A percentile compares a stretch with the other conserved stretches of the same genome.
phyloP scores from a whole-genome alignment of 345 rosid species.

The Rubroshorea leprosula region DNA sequence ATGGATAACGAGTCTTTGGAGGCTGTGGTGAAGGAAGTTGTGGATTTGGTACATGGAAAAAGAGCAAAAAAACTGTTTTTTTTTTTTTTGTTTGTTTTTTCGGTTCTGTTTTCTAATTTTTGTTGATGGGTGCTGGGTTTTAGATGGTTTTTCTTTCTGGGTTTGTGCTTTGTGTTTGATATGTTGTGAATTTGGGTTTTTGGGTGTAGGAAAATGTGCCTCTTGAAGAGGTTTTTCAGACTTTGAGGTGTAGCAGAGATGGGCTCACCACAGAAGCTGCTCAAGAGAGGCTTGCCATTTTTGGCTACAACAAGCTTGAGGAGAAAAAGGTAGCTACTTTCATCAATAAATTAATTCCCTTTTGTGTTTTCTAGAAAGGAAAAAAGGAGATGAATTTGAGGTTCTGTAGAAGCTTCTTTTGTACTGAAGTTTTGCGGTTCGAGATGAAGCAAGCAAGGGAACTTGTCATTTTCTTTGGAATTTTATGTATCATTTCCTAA shows the following conservation, averaged over 20 bases:
- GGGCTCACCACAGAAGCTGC: conserved; percentile 59
- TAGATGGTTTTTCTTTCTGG: conserved; percentile 8
- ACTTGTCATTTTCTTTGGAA: neutral
- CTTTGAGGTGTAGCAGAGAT: conserved; percentile 43
- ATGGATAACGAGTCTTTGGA: conserved; percentile 50
- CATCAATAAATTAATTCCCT: too few relatives aligned
- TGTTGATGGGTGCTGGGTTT: neutral
- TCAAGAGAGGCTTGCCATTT: conserved; percentile 47
- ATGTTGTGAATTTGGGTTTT: conserved; percentile 17
- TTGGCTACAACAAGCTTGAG: conserved; percentile 62
- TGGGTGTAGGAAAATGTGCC: conserved; percentile 54
- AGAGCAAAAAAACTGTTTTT: conserved; percentile 15
- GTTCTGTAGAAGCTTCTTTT: too few relatives aligned
- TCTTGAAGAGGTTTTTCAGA: conserved; percentile 60
- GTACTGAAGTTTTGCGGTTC: neutral
- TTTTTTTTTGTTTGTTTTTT: neutral
- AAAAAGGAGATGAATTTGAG: too few relatives aligned
- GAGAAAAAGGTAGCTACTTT: conserved; percentile 43
- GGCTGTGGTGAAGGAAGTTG: conserved; percentile 64
- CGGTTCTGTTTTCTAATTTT: neutral
- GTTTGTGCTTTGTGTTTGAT: conserved; percentile 8
- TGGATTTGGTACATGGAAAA: conserved; percentile 47
- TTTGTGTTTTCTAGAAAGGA: too few relatives aligned
- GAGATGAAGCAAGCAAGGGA: neutral
- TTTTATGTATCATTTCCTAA: neutral